Base-by-base conservation (phyloP, 1,284 basidiomycete species). In the Cryptococcus hybrid region DNA sequence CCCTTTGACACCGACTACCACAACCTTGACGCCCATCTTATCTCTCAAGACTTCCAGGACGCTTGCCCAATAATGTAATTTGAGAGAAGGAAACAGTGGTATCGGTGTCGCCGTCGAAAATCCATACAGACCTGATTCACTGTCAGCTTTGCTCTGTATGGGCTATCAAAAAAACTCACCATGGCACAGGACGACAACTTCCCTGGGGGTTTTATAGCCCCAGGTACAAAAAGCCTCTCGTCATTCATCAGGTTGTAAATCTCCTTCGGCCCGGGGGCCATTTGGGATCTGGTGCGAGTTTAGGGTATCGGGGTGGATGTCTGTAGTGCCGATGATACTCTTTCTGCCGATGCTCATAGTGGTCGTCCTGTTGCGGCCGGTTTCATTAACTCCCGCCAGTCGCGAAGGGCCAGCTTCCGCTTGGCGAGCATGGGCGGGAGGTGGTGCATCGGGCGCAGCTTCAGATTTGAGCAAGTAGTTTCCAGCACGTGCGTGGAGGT, bases 31-130 rank as follows among this genome's bases (percentile, higher is more conserved):
- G 6, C 92, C 90, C 18, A 98, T 82, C 65, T 84, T 89, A 59
- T 89, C 84, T 54, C 89, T 84, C 11, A 99, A 81, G 7, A 96
- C 85, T 46, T 85, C 86, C 45, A 98, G 82, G 5, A 97, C 87
- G 57, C 90, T 89, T 0, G 88, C 86, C 96, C 96, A 99, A 74
- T 99, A 99, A 65, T 98, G 93, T 72, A 93, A 85, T 60, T 92
- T 77, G 44, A 78, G 62, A 3, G 73, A 75, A 5, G 77, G 77
- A 84, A 70, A 94, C 79, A 68, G 85, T 82, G 13, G 91, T 86
- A 75, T 94, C 84, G 55, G 89, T 75, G 15, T 85, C 85, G 24
- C 92, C 85, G 64, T 90, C 81, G 45, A 92, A 73, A 97, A 99
- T 6, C 96, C 95, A 69, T 98, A 98, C 2, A 99, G 81, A 30